Evolutionary conservation across 768 basidiomycete species (phyloP).

Genomic region (Suillus occidentalis): DNA sequence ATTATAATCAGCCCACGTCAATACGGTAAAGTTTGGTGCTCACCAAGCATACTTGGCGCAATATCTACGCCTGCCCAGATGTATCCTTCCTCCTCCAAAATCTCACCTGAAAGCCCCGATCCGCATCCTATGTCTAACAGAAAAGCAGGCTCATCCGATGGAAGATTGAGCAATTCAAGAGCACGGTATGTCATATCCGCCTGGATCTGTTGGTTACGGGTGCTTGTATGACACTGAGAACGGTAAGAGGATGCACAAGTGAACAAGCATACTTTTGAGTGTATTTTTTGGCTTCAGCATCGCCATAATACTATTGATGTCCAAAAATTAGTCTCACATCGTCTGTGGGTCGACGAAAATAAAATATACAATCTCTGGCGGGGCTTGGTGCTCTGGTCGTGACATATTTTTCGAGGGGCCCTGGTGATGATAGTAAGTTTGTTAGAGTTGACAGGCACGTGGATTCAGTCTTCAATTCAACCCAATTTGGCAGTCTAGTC

Average conservation of each 20-base stretch:
- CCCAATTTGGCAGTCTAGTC: slow-evolving; percentile 4
- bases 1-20: slow-evolving; percentile 5
- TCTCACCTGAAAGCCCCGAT: slow-evolving; percentile 94
- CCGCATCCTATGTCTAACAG: slow-evolving; percentile 97
- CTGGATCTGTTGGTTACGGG: slow-evolving; percentile 95
- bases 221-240: slow-evolving; percentile 47
- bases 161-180: slow-evolving; percentile 84
- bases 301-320: slow-evolving; percentile 85
- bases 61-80: slow-evolving; percentile 94
- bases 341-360: not conserved
- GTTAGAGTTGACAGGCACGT: not conserved
- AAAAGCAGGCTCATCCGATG: slow-evolving; percentile 76
- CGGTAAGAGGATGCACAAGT: slow-evolving; percentile 5
- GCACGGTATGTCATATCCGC: slow-evolving; percentile 97
- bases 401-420: slow-evolving; percentile 53
- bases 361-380: slow-evolving; percentile 81
- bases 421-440: slow-evolving; percentile 1
- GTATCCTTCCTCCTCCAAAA: slow-evolving; percentile 92
- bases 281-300: slow-evolving; percentile 93
- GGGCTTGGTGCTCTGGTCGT: slow-evolving; percentile 83
- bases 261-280: slow-evolving; percentile 74
- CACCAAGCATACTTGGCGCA: slow-evolving; percentile 95
- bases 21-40: slow-evolving; percentile 25
- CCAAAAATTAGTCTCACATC: not conserved
- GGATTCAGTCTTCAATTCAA: not conserved